Base-by-base conservation (phyloP, 2,329 filamentous ascomycete genomes). In the Annulohypoxylon truncatum region DNA sequence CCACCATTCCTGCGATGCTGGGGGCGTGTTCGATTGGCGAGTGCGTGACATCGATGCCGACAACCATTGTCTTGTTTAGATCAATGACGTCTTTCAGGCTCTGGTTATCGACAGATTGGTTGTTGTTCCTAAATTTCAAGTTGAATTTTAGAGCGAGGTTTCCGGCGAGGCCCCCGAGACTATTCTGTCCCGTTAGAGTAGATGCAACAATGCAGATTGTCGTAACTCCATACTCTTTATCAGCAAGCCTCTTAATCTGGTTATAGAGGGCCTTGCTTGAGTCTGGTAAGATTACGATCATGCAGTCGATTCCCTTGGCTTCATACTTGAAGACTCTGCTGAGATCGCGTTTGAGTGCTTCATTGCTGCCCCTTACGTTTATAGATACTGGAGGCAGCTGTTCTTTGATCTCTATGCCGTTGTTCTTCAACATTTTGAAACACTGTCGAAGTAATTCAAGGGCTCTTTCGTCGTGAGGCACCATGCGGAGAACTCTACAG, bases 11-110 rank as follows among this genome's bases (percentile, higher is more conserved):
- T 1, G 90, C 89, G 31, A 93, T 84, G 74, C 89, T 92, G 0
- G 90, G 91, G 0, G 89, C 87, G 0, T 73, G 74, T 0, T 80
- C 75, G 0, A 82, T 74, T 0, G 89, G 90, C 0, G 90, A 90
- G 72, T 93, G 90, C 0, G 91, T 93, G 0, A 94, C 91, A 72
- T 93, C 91, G 24, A 92, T 85, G 0, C 91, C 90, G 24, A 93
- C 86, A 3, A 93, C 77, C 86, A 93, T 93, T 0, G 90, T 92
- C 64, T 87, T 85, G 0, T 82, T 80, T 42, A 88, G 82, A 5
- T 74, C 75, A 52, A 90, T 76, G 0, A 35, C 46, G 0, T 12
- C 9, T 1, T n/a, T 5, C 7, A 29, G 9, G 8, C 89, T 78
- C 2, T 83, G 54, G 85, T 80, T 0, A 74, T 79, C 72, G 0